Conservation (phyloP, 495 filamentous ascomycete species). For the Penicillium verhagenii region DNA sequence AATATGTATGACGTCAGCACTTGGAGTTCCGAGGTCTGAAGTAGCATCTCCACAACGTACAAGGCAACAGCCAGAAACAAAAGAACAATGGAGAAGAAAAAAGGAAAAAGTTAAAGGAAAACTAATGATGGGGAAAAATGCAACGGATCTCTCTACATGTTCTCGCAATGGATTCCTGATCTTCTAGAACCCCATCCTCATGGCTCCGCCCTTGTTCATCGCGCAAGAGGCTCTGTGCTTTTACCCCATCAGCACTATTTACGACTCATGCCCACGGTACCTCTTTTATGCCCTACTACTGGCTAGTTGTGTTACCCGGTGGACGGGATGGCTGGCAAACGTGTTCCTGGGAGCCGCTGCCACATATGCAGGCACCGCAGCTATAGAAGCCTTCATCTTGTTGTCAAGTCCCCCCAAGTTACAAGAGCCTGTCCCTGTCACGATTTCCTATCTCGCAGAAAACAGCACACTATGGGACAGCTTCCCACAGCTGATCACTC, state of each 20-base stretch:
- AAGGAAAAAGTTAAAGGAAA: no score
- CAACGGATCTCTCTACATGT: no score
- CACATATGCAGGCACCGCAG: slow-evolving; percentile 36
- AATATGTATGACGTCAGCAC: no score
- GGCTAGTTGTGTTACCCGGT: slow-evolving; percentile 29
- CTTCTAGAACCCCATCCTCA: no score
- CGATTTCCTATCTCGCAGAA: slow-evolving; percentile 24
- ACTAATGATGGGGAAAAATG: not conserved
- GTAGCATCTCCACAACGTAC: no score
- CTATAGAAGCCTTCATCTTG: slow-evolving; percentile 36
- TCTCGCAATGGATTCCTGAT: no score
- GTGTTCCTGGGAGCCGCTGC: slow-evolving; percentile 35
- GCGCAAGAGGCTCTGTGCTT: slow-evolving; percentile 33
- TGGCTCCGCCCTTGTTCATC: slow-evolving; percentile 26
- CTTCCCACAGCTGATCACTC: slow-evolving; percentile 29
- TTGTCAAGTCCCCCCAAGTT: slow-evolving; percentile 17
- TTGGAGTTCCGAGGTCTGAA: no score
- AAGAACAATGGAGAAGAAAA: no score
- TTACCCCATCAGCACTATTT: slow-evolving; percentile 38
- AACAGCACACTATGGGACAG: slow-evolving; percentile 14
- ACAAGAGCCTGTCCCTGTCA: slow-evolving; percentile 15
- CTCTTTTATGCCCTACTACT: slow-evolving; percentile 35
- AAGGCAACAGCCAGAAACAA: no score
- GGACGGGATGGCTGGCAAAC: slow-evolving; percentile 35
- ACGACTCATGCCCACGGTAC: slow-evolving; percentile 36